Percentiles rank a stretch among this genome's conserved stretches.
Conservation (phyloP, 2,329 filamentous ascomycete genomes). For the Endothia cerciana region DNA sequence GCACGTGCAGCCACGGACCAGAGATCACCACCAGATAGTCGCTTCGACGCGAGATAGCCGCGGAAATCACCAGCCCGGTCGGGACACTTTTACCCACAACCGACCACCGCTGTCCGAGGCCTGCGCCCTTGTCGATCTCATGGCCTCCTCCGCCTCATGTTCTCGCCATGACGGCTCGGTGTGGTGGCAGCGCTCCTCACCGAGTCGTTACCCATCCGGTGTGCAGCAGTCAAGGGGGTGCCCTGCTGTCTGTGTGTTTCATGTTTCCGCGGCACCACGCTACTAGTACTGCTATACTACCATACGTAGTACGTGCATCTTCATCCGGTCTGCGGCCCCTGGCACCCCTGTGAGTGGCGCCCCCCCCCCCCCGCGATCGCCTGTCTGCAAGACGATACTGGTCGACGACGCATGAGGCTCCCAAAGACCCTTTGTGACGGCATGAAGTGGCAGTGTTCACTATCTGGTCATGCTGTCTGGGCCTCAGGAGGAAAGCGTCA, state of each 20-base stretch:
- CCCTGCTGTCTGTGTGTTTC: not conserved
- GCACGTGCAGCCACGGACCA: not conserved
- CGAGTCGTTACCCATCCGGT: not conserved
- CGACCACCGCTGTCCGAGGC: not conserved
- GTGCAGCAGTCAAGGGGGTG: too few species aligned
- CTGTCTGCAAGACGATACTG: not conserved
- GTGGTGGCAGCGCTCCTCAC: not conserved
- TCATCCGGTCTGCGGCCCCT: not conserved
- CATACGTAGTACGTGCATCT: too few species aligned
- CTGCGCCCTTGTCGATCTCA: too few species aligned
- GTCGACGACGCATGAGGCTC: not conserved
- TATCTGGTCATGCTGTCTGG: not conserved
- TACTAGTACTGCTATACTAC: too few species aligned
- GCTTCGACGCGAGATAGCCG: slow-evolving; percentile 2
- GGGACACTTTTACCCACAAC: not conserved
- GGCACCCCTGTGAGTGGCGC: not conserved
- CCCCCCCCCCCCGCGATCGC: too few species aligned
- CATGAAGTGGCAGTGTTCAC: slow-evolving; percentile 14
- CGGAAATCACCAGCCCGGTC: slow-evolving; percentile 7
- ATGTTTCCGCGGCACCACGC: not conserved
- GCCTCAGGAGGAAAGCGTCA: not conserved
- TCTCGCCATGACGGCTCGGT: too few species aligned
- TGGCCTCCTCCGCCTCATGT: too few species aligned
- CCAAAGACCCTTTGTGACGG: not conserved
- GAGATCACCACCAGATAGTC: not conserved